Base-by-base conservation (phyloP, 2,329 filamentous ascomycete genomes). In the Acephala macrosclerotiorum region DNA sequence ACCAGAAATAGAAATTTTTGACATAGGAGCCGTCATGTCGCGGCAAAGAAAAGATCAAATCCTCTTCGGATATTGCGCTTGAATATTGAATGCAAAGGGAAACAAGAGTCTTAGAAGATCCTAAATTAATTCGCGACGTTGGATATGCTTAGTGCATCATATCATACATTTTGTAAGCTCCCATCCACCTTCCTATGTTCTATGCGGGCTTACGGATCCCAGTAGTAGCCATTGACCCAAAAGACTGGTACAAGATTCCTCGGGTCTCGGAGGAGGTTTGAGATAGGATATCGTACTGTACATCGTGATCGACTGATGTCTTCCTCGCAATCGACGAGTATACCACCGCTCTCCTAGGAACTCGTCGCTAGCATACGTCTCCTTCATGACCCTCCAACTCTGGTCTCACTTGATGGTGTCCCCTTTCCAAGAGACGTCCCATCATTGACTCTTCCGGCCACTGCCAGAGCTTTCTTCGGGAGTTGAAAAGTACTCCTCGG, bases 401-500 rank as follows among this genome's bases (percentile, higher is more conserved):
- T 22, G n/a, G 7, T 6, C 7, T 33, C 29, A 9, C 9, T 33
- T 33, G 29, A 33, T 33, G 29, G 4, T 33, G 29, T 9, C 29
- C 29, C 29, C 29, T 5, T 49, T 7, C 11, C 3, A 20, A 22
- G 26, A 18, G 26, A 33, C 33, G 11, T 53, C 9, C 25, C 18
- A 22, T 57, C 55, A 57, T 57, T 57, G 29, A 57, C n/a, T 38
- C 35, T 57, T 57, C 20, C 55, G 33, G 20, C 55, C 55, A 25
- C 20, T 33, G 26, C 49, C 49, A 53, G 49, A 53, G 25, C 14
- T 38, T 40, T 57, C 35, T 57, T 12, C 55, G 8, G 55, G 6
- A 18, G n/a, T 6, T 14, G 58, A 63, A 26, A 51, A 36, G 63
- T 72, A 89, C 79, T 92, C 89, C 36, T 86, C 78, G 0, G 95